A percentile compares a stretch with the other conserved stretches of the same genome.
Conservation (phyloP, 2,329 filamentous ascomycete species). For the Botryotinia convoluta region DNA sequence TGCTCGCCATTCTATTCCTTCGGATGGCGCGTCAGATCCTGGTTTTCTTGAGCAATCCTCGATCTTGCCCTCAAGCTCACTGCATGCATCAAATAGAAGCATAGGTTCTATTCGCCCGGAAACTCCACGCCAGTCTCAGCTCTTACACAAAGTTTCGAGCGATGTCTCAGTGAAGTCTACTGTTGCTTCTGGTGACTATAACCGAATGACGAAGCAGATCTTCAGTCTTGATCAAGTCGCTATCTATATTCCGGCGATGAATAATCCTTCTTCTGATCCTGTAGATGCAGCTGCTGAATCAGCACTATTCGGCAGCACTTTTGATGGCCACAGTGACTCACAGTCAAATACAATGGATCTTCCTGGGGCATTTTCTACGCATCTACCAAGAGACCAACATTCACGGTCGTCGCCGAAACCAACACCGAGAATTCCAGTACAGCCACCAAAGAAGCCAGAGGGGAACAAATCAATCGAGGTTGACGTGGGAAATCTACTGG, state of each 20-base stretch:
- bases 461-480: conserved; percentile 33
- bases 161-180: conserved; percentile 32
- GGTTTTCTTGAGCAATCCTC: not conserved
- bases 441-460: not conserved
- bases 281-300: conserved; percentile 17
- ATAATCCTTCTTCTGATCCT: conserved; percentile 11
- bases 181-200: conserved; percentile 33
- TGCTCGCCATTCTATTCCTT: conserved; percentile 24
- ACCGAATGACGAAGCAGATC: conserved; percentile 38
- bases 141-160: conserved; percentile 30
- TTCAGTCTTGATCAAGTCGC: conserved; percentile 39
- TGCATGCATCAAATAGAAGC: conserved; percentile 19
- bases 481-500: conserved; percentile 31
- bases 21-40: not conserved
- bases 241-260: conserved; percentile 37
- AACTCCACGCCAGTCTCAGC: conserved; percentile 16
- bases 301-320: conserved; percentile 24
- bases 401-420: not conserved
- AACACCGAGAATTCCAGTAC: not conserved
- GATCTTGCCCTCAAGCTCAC: conserved; percentile 3
- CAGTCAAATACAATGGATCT: conserved; percentile 48
- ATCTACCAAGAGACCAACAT: conserved; percentile 28
- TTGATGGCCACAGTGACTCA: conserved; percentile 28
- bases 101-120: conserved; percentile 15
- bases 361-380: conserved; percentile 60